Base-by-base conservation (phyloP, 1,284 basidiomycete genomes). In the Mycosarcoma maydis region DNA sequence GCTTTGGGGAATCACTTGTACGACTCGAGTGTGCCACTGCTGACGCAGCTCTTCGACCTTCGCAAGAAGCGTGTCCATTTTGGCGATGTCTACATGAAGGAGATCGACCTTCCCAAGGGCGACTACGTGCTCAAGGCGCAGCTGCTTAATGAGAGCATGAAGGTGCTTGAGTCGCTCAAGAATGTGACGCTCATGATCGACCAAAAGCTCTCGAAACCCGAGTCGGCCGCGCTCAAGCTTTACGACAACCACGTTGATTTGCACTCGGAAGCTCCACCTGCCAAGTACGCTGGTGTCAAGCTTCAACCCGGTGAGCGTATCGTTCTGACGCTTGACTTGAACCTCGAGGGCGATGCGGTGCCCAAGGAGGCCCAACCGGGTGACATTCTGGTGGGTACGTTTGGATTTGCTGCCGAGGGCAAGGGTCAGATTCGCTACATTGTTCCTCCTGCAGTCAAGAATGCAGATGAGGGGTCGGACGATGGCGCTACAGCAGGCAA, bases 61-160 rank as follows among this genome's bases (percentile, higher is more conserved):
- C 60, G 72, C 50, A 77, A 80, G 47, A 71, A 75, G 49, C 61
- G 72, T 7, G 67, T 81, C 11, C 56, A 73, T 41, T 81, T 80
- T 52, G 76, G 75, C 37, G 80, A 81, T 33, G 78, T 83, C n/a
- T 83, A 83, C 57, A 65, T 76, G 17, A 82, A 82, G 57, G 73
- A 77, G 45, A 55, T 81, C 36, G 64, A 75, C 9, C 58, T 83
- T 49, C 44, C 54, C 40, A 80, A 80, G 54, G 82, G 82, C 11
- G 80, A 81, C 11, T 83, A 81, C 54, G 76, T 75, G 41, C 48
- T 82, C 33, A 67, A 75, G 51, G 73, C 79, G 7, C 77, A 81
- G 41, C 45, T 81, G 20, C 53, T 81, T 39, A 62, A 80, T 46
- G 69, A 73, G 39, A 69, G 58, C 46, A 59, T 75, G 41, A 69